Conservation (phyloP, 495 filamentous ascomycete species). For the Podospora appendiculata region DNA sequence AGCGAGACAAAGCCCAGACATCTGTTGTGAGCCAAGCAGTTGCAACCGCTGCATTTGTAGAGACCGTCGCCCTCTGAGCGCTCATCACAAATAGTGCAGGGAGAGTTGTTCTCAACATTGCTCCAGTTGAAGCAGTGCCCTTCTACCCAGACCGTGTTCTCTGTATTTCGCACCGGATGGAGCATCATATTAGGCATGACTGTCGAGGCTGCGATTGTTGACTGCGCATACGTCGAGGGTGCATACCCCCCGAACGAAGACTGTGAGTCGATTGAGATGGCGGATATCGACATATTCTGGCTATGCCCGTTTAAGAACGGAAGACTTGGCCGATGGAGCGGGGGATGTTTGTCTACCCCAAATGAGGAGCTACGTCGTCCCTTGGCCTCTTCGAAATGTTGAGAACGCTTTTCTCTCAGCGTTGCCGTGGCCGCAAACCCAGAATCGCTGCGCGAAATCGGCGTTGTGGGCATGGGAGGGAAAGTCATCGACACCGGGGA, state of each 20-base stretch:
- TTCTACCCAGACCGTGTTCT: slow-evolving; percentile 85
- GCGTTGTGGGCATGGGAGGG: slow-evolving; percentile 63
- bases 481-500: slow-evolving; percentile 80
- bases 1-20: slow-evolving; percentile 76
- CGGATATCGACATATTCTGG: slow-evolving; percentile 76
- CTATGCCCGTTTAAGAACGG: slow-evolving; percentile 75
- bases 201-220: slow-evolving; percentile 95
- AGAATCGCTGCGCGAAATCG: slow-evolving; percentile 81
- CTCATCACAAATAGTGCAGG: slow-evolving; percentile 86
- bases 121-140: slow-evolving; percentile 83
- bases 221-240: slow-evolving; percentile 91
- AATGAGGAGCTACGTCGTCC: slow-evolving; percentile 88
- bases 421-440: slow-evolving; percentile 80
- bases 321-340: slow-evolving; percentile 69
- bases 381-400: slow-evolving; percentile 86
- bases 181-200: slow-evolving; percentile 87
- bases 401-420: slow-evolving; percentile 87
- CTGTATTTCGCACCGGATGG: slow-evolving; percentile 78
- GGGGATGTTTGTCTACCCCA: slow-evolving; percentile 62
- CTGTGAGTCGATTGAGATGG: slow-evolving; percentile 65
- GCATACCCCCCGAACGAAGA: slow-evolving; percentile 76
- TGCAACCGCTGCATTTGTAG: slow-evolving; percentile 77
- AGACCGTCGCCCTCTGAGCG: slow-evolving; percentile 76
- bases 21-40: slow-evolving; percentile 65
- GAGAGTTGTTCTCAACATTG: slow-evolving; percentile 54